These are phyloP conservation scores for carrot (Daucus carota) DNA, from an alignment of 129 eudicot species.

Conservation along the genomic window DNA sequence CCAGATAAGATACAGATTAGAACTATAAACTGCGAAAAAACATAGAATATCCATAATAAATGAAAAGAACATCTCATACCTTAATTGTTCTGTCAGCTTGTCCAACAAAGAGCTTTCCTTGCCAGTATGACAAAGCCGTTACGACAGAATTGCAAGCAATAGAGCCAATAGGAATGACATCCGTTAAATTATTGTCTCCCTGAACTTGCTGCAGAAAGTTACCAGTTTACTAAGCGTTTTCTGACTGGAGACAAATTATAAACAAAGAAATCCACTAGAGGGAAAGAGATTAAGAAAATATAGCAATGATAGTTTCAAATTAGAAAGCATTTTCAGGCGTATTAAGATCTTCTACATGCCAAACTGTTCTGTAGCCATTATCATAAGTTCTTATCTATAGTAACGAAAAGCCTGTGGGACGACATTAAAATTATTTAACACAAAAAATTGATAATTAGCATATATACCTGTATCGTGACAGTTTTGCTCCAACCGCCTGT, in stretches of 20 bases:
- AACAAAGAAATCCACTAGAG: not conserved
- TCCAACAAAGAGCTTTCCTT: constrained; percentile 74
- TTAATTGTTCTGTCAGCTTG: constrained; percentile 66
- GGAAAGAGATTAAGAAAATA: not conserved
- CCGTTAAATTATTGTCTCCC: constrained; percentile 35
- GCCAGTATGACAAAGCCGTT: constrained; percentile 50
- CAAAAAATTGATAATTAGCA: not conserved
- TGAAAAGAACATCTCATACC: constrained; percentile 30
- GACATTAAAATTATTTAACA: not conserved
- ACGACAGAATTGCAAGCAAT: constrained; percentile 59
- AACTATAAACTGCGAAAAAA: not conserved
- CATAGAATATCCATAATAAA: not conserved
- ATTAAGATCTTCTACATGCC: not conserved
- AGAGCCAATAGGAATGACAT: constrained; percentile 44
- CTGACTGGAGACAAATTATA: not conserved
- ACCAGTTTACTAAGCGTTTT: not conserved
- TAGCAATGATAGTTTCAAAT: not conserved
- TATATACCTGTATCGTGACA: constrained; percentile 49
- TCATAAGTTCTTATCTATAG: not conserved
- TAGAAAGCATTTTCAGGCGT: not conserved
- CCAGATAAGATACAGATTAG: not conserved
- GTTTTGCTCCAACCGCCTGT: constrained; percentile 85
- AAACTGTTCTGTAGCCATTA: not conserved
- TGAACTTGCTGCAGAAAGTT: constrained; percentile 40
- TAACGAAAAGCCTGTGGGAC: not conserved